Conservation (phyloP, 352 stramenopile genomes). For the Thraustochytrium striatum region DNA sequence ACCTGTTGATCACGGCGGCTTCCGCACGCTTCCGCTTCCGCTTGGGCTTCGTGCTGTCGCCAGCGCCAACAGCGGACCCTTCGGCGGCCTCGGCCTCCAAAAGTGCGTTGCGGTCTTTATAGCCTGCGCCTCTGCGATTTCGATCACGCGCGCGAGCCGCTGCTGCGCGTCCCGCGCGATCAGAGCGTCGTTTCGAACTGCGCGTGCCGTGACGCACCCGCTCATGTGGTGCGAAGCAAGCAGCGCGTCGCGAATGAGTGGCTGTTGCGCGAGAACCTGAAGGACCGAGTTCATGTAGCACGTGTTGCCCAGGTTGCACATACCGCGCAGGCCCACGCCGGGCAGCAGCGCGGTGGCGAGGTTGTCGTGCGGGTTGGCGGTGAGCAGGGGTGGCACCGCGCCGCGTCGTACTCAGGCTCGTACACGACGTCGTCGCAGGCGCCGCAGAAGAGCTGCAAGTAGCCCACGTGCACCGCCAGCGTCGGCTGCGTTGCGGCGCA, state of each 20-base stretch:
- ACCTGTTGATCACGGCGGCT: not conserved
- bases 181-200: no score
- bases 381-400: slow-evolving; percentile 32
- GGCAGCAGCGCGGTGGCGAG: slow-evolving; percentile 1
- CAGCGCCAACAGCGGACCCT: not conserved
- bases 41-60: no score
- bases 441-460: slow-evolving; percentile 15
- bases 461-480: not conserved
- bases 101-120: no score
- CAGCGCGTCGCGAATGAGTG: slow-evolving; percentile 10
- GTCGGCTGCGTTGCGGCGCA: not conserved
- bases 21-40: not conserved
- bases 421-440: slow-evolving; percentile 19
- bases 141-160: no score
- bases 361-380: not conserved
- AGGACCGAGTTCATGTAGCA: slow-evolving; percentile 99
- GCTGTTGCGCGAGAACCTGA: slow-evolving; percentile 75
- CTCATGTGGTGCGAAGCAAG: not conserved
- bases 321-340: slow-evolving; percentile 60
- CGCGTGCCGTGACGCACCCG: slow-evolving; percentile 1
- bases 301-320: slow-evolving; percentile 98
- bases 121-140: no score
- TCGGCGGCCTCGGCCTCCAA: no score
- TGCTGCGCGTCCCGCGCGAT: no score
- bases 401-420: slow-evolving; percentile 18